These are phyloP conservation scores for Microascus cirrosus DNA, from an alignment of 2,329 filamentous ascomycete species.

Conservation along the genomic window DNA sequence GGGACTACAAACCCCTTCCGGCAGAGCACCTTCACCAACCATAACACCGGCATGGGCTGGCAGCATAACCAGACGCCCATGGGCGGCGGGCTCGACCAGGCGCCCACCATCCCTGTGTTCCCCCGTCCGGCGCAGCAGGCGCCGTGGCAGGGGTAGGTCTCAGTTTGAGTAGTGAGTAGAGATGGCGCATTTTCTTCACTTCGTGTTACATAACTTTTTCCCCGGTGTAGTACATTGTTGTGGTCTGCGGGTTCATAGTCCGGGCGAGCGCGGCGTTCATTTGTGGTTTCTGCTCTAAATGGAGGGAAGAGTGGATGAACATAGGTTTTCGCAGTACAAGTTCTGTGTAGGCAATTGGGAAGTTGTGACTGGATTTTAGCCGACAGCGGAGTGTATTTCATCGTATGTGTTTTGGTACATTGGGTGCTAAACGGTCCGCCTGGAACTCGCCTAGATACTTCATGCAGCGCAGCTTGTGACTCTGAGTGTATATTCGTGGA, in stretches of 20 bases:
- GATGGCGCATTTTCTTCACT: background rate
- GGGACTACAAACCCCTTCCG: constrained; percentile 92
- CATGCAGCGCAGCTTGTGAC: background rate
- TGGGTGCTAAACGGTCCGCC: background rate
- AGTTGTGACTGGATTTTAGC: no score
- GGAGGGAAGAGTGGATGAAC: no score
- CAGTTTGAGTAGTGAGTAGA: background rate
- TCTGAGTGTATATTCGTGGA: background rate
- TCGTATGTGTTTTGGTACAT: background rate
- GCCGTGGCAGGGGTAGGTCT: constrained; percentile 44
- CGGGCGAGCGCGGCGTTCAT: constrained; percentile 3
- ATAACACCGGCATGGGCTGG: constrained; percentile 80
- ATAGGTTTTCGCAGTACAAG: no score
- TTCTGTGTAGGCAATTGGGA: no score
- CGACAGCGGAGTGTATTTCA: no score
- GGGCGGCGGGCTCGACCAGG: constrained; percentile 67
- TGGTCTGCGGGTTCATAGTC: background rate
- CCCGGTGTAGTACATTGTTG: background rate
- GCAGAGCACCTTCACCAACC: constrained; percentile 81
- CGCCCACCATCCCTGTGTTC: constrained; percentile 76
- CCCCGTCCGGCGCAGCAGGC: constrained; percentile 61
- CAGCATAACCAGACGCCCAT: constrained; percentile 69
- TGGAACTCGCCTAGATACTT: background rate
- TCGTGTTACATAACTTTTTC: background rate
- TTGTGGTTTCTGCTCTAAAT: background rate